Conservation (phyloP, 768 basidiomycete species). For the Pleurotus citrinopileatus region DNA sequence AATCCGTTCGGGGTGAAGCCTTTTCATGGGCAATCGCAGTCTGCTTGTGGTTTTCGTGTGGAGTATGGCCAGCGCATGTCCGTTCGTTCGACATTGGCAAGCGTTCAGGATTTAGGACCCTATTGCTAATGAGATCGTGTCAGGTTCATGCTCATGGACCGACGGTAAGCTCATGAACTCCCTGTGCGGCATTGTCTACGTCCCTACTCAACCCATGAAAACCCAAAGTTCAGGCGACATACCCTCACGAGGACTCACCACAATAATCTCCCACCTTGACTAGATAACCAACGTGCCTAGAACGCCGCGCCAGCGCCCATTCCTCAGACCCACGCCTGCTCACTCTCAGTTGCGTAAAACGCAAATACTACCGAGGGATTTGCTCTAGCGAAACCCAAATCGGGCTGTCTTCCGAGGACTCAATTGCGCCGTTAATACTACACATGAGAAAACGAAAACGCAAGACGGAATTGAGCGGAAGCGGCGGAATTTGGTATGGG, state of each 20-base stretch:
- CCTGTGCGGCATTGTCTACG: constrained; percentile 2
- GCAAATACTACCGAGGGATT: background rate
- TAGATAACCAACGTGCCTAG: background rate
- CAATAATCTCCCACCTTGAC: background rate
- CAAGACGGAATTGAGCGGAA: too few relatives aligned
- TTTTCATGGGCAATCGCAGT: too few relatives aligned
- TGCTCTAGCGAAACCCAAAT: background rate
- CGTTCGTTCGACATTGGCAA: background rate
- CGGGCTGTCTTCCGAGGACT: background rate
- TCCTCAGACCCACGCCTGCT: background rate
- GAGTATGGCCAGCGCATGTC: too few relatives aligned
- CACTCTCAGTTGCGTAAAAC: background rate
- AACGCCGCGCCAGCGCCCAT: background rate
- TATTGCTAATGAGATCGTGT: background rate
- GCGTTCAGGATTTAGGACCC: background rate
- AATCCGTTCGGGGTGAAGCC: too few relatives aligned
- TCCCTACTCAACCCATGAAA: background rate
- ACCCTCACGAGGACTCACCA: too few relatives aligned
- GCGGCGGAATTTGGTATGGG: background rate
- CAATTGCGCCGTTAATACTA: background rate
- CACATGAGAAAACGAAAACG: background rate
- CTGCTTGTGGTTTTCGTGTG: too few relatives aligned
- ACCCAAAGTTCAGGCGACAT: too few relatives aligned
- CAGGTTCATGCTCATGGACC: constrained; percentile 1
- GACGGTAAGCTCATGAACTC: constrained; percentile 5